Percentiles rank a stretch among this genome's conserved stretches.
Conservation (phyloP, 75 land plant species). For the Selaginella tamariscina region DNA sequence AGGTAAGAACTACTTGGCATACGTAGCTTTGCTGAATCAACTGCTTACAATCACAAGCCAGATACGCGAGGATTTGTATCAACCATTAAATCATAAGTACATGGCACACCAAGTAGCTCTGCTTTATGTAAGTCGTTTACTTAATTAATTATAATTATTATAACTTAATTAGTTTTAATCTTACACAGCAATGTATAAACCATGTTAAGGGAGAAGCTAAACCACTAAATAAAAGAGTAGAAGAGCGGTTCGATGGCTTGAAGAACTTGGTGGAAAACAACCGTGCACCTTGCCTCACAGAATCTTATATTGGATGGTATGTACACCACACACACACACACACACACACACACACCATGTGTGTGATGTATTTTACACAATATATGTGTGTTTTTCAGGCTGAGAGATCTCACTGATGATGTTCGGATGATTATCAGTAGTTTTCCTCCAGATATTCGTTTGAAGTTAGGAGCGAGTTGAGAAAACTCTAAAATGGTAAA, state of each 20-base stretch:
- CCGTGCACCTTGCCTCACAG: neutral
- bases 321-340: neutral
- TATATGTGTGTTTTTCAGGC: no score
- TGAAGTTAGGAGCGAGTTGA: neutral
- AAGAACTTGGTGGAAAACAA: constrained; percentile 2
- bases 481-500: neutral
- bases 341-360: neutral
- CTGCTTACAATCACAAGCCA: constrained; percentile 7
- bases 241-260: constrained; percentile 4
- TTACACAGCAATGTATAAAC: constrained; percentile 7
- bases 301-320: constrained; percentile 6
- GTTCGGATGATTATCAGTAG: neutral
- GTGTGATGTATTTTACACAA: neutral
- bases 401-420: constrained; percentile 3
- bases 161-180: neutral
- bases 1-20: constrained; percentile 1
- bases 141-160: neutral
- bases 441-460: constrained; percentile 1
- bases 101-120: constrained; percentile 14
- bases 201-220: constrained; percentile 3
- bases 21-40: neutral
- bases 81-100: constrained; percentile 11
- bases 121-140: constrained; percentile 7
- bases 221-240: neutral
- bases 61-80: constrained; percentile 5